Base-by-base conservation (phyloP, 2,329 filamentous ascomycete species). In the Paraconiothyrium brasiliense region DNA sequence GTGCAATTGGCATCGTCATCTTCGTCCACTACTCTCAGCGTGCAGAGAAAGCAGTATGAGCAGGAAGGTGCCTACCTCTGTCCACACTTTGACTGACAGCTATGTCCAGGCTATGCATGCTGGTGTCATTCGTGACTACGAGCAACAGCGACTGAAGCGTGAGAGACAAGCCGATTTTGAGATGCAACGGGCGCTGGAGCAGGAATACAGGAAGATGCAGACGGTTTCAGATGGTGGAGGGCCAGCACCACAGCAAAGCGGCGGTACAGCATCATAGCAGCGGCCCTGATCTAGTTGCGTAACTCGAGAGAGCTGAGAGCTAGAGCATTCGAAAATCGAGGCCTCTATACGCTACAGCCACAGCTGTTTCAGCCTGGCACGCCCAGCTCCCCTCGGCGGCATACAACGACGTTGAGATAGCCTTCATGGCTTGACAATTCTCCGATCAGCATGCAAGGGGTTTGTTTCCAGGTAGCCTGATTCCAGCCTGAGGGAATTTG, bases 121-220 rank as follows among this genome's bases (percentile, higher is more conserved):
- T 68, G 95, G 95, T 48, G 95, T 99, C 46, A 84, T 98, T 67
- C 92, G 94, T 66, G 95, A 99, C 75, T 91, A 97, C 85, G 94
- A 98, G 76, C 93, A 96, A 75, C 94, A 97, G 77, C 89, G 92
- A 49, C 78, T 97, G 67, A 97, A 97, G 82, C 87, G 88, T 68
- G 95, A 99, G 79, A 90, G 95, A 61, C 92, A 96, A 78, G 87
- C 93, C 55, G 95, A 99, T 76, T 99, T 99, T 74, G 94, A 98
- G 67, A 88, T 97, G 87, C 95, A 99, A 77, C 87, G 85, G 65
- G 87, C 86, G 7, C 83, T 99, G 51, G 94, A 98, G 81, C 87
- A 90, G 72, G 92, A 99, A 78, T 98, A 97, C 79, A 89, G 90
- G 77, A 94, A 94, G 78, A 84, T 93, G 35, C 95, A 99, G 81